Evolutionary conservation across 495 filamentous ascomycete species (phyloP), one percentile per base, ranked within the genome.

Genomic region (Penicillium canariense): DNA sequence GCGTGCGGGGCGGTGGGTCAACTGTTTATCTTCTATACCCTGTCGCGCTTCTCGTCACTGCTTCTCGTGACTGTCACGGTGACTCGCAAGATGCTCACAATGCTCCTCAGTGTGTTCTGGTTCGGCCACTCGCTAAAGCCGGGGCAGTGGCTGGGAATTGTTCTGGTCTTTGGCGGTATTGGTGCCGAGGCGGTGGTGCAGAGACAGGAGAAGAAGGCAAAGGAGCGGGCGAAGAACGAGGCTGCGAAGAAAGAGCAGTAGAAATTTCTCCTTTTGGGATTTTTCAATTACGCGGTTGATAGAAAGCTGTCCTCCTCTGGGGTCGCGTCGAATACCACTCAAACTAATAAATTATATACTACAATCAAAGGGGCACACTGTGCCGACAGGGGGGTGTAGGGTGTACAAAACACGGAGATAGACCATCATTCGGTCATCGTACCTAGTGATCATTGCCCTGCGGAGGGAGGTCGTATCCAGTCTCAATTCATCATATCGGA

Each of bases 71-170:
- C 94, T 9, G 91, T 98, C 0, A 98, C 92, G 2, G 94, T 98
- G 10, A 98, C 94, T 39, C 80, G 94, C 58, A 98, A 98, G 76
- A 98, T 98, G 95, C 80, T 97, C 66, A 97, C 91, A 54, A 98
- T 98, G 94, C 88, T 97, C 55, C 79, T 98, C 38, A 93, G 88
- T 55, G 94, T 98, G 23, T 77, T 97, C 48, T 90, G 88, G 77
- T 98, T 97, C 71, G 94, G 95, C 26, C 95, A 98, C 68, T 81
- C 80, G 47, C 77, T 98, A 48, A 87, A 81, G 18, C 70, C 76
- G 31, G 95, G 92, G 77, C 94, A 98, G 74, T 90, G 90, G 88
- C 76, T 96, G 25, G 94, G 94, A 48, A 91, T 98, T 35, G 85
- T 80, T 0, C 79, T 98, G 53, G 94, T 98, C 4, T 98, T 98